These are phyloP conservation scores for Cryphonectria radicalis DNA, from an alignment of 2,329 filamentous ascomycete species.

Conservation along the genomic window DNA sequence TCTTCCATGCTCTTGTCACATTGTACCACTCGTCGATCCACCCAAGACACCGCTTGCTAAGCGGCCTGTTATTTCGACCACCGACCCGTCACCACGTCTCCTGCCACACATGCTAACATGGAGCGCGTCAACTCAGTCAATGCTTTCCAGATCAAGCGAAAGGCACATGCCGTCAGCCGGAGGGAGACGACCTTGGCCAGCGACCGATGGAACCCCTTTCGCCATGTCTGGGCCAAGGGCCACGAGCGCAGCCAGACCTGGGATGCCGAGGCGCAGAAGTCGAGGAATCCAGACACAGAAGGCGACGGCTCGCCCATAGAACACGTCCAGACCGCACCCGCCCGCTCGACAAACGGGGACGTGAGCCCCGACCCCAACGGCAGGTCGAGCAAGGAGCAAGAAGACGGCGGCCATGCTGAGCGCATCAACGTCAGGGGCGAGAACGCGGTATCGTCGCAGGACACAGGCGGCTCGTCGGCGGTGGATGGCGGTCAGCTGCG, in stretches of 20 bases:
- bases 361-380: neutral
- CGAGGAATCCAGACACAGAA: conserved; percentile 29
- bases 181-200: conserved; percentile 37
- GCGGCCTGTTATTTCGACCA: conserved; percentile 10
- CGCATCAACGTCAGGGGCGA: conserved; percentile 33
- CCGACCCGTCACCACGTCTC: neutral
- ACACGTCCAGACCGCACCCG: conserved; percentile 41
- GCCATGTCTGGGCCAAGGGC: conserved; percentile 44
- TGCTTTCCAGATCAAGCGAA: conserved; percentile 48
- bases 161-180: conserved; percentile 49
- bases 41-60: neutral
- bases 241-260: conserved; percentile 41
- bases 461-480: conserved; percentile 6
- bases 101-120: conserved; percentile 25
- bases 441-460: conserved; percentile 26
- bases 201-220: conserved; percentile 50
- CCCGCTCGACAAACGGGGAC: conserved; percentile 8
- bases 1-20: conserved; percentile 1
- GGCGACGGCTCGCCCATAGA: conserved; percentile 39
- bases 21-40: conserved; percentile 7
- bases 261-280: conserved; percentile 42
- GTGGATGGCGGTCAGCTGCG: conserved; percentile 24
- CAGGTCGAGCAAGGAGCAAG: conserved; percentile 27
- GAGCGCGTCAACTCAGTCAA: conserved; percentile 45
- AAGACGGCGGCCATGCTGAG: conserved; percentile 36